Percentiles rank a stretch among this genome's conserved stretches.
These are phyloP conservation scores for Epichloe bromicola DNA, from an alignment of 2,329 filamentous ascomycete species.

Conservation along the genomic window DNA sequence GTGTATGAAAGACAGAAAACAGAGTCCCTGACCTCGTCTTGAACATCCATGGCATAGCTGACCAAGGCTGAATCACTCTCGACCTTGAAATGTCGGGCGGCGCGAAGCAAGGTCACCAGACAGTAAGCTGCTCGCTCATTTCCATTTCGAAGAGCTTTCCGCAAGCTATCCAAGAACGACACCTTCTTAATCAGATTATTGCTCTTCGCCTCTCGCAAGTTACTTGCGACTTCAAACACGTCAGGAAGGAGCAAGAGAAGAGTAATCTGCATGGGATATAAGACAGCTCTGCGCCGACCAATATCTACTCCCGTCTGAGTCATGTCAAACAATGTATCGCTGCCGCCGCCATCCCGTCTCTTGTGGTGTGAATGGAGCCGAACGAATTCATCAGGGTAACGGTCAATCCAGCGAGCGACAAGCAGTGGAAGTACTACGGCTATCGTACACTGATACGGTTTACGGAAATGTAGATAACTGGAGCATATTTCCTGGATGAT, in stretches of 20 bases:
- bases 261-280: constrained; percentile 50
- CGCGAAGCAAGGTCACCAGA: constrained; percentile 47
- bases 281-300: constrained; percentile 37
- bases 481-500: constrained; percentile 54
- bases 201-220: constrained; percentile 50
- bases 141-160: constrained; percentile 49
- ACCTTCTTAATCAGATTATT: constrained; percentile 52
- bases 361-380: constrained; percentile 46
- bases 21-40: constrained; percentile 54
- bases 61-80: constrained; percentile 51
- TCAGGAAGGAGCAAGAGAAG: constrained; percentile 53
- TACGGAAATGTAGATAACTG: constrained; percentile 53
- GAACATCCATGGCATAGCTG: constrained; percentile 56
- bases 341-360: constrained; percentile 50
- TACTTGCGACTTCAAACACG: constrained; percentile 57
- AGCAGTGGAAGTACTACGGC: constrained; percentile 49
- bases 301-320: constrained; percentile 48
- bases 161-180: constrained; percentile 47
- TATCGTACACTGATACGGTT: constrained; percentile 49
- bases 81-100: constrained; percentile 48
- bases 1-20: constrained; percentile 43
- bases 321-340: constrained; percentile 59
- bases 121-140: constrained; percentile 57
- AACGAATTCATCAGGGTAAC: constrained; percentile 51
- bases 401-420: constrained; percentile 53